Evolutionary conservation across 208 protist species (phyloP).

Genomic region (Trypanosoma rangeli): DNA sequence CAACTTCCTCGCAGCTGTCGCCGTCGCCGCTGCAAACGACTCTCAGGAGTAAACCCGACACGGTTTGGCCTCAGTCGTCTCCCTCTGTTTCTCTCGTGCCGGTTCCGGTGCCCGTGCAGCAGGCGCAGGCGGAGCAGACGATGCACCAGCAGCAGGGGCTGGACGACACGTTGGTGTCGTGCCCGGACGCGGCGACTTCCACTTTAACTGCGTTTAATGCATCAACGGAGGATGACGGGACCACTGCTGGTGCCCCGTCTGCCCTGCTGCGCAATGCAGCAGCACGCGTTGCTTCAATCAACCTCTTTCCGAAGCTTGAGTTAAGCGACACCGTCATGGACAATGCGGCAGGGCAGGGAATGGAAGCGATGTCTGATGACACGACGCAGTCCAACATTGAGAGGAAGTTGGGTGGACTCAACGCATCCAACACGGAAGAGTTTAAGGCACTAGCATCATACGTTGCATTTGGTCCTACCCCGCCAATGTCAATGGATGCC

Average conservation of each 20-base stretch:
- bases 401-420: not conserved
- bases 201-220: not conserved
- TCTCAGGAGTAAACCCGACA: not conserved
- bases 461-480: slow-evolving; percentile 21
- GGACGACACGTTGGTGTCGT: not conserved
- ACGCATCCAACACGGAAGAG: not conserved
- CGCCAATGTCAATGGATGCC: not conserved
- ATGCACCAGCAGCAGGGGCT: not conserved
- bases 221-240: no score
- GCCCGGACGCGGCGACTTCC: not conserved
- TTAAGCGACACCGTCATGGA: not conserved
- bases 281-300: not conserved
- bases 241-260: not conserved
- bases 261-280: not conserved
- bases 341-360: not conserved
- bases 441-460: slow-evolving; percentile 13
- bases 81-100: slow-evolving; percentile 9
- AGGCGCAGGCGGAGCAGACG: not conserved
- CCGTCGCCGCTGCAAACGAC: not conserved
- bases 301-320: not conserved
- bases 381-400: slow-evolving; percentile 6
- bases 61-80: not conserved
- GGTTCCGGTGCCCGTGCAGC: slow-evolving; percentile 29
- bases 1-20: slow-evolving; percentile 21
- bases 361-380: not conserved